Evolutionary conservation across 352 stramenopile genomes (phyloP), one percentile per base, ranked within the genome.

Genomic region (Phytophthora pinifolia): DNA sequence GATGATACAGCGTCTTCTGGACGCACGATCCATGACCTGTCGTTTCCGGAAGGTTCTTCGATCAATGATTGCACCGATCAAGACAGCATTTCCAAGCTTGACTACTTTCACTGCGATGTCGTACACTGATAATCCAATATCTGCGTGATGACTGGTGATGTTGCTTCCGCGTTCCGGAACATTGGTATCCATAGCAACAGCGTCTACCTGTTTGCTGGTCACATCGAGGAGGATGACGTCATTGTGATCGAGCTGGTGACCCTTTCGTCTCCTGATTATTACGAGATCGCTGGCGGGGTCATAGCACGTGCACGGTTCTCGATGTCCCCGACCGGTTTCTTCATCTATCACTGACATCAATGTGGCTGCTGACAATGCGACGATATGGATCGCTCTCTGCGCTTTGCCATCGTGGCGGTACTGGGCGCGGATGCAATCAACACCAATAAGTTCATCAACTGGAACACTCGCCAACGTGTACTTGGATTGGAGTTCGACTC

Each of bases 381-480:
- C 31, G 46, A 54, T 4, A 33, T 18, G 9, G 38, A 46, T 1
- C 7, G 50, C 2, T 50, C 54, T 41, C 54, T 63, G 3, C 41
- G 54, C 3, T 51, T 37, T 50, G 54, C 54, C 18, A 63, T 63
- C 17, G 30, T 46, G 2, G 1, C 18, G 3, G 37, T 63, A 1
- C 20, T 63, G 2, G 45, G 54, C 4, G 8, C 33, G 4, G 34
- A 46, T 2, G 46, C 54, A 1, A 45, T 63, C 46, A 63, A 63
- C 18, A 15, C 49, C 7, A 33, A 63, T 2, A 63, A 63, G 36
- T 49, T 49, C n/a, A n/a, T n/a, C n/a, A n/a, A n/a, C 6, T 62
- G 44, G 54, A 22, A 45, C 8, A 37, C 32, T 3, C 1, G 4
- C 2, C 31, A 49, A 10, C n/a, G n/a, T 13, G 33, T 60, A 0